Conservation (phyloP, 1,139 yeast species). For the Diutina sp. region DNA sequence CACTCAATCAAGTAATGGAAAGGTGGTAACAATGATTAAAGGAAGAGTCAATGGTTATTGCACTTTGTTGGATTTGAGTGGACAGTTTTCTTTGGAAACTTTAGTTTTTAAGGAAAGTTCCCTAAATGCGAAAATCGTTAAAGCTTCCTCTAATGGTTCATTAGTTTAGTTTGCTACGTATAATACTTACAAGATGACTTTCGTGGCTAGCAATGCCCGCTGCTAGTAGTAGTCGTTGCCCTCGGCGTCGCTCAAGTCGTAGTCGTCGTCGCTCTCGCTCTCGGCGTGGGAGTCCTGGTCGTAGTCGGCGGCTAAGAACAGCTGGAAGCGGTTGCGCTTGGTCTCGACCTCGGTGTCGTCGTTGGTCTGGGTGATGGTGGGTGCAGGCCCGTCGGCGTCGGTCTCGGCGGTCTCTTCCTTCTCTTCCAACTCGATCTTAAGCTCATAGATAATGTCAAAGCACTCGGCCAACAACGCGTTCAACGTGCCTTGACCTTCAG, state of each 20-base stretch:
- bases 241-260: slow-evolving; percentile 17
- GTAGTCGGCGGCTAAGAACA: slow-evolving; percentile 36
- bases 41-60: too few relatives aligned
- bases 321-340: slow-evolving; percentile 30
- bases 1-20: too few relatives aligned
- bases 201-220: not conserved
- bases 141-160: too few relatives aligned
- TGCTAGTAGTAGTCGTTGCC: slow-evolving; percentile 31
- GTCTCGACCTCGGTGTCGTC: slow-evolving; percentile 23
- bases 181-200: not conserved
- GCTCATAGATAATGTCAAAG: slow-evolving; percentile 83
- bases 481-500: slow-evolving; percentile 93
- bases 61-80: too few relatives aligned
- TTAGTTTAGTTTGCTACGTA: too few relatives aligned
- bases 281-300: slow-evolving; percentile 24
- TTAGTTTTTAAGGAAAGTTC: too few relatives aligned
- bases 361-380: not conserved
- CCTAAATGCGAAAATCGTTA: too few relatives aligned
- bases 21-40: too few relatives aligned
- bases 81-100: too few relatives aligned
- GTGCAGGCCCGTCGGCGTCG: not conserved
- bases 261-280: slow-evolving; percentile 14
- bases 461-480: slow-evolving; percentile 88
- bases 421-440: slow-evolving; percentile 79
- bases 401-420: slow-evolving; percentile 19